A percentile compares a stretch with the other conserved stretches of the same genome.
Evolutionary conservation across 768 basidiomycete genomes (phyloP).

Genomic region (Collybia sordida): DNA sequence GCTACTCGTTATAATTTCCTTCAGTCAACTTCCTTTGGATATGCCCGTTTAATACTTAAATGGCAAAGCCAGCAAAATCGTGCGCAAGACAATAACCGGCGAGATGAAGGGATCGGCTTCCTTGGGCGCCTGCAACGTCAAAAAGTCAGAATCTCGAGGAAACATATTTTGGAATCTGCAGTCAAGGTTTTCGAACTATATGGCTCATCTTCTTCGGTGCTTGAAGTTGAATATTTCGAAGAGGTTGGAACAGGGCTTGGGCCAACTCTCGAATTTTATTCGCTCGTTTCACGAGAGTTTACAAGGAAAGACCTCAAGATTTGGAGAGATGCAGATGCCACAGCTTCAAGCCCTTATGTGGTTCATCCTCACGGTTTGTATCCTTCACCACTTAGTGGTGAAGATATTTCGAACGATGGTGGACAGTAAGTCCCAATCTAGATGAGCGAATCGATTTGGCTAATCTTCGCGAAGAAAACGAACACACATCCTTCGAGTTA

Average conservation of each 20-base stretch:
- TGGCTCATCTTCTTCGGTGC: conserved; percentile 88
- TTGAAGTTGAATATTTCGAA: conserved; percentile 98
- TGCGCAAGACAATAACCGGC: conserved; percentile 73
- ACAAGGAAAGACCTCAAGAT: conserved; percentile 84
- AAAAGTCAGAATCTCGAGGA: conserved; percentile 95
- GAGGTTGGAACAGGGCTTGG: conserved; percentile 98
- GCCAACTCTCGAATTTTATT: conserved; percentile 97
- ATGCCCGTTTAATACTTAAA: conserved; percentile 91
- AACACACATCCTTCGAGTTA: conserved; percentile 82
- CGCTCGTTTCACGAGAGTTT: conserved; percentile 95
- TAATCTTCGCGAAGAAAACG: conserved; percentile 50
- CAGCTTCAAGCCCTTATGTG: conserved; percentile 67
- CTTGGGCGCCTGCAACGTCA: conserved; percentile 91
- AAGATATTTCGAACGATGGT: conserved; percentile 69
- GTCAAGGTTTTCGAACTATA: conserved; percentile 97
- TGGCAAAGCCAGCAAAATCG: conserved; percentile 90
- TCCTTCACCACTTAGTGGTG: conserved; percentile 76
- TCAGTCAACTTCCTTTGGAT: conserved; percentile 97
- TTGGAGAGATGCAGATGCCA: conserved; percentile 85
- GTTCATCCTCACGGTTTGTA: conserved; percentile 84
- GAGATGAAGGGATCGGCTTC: conserved; percentile 91
- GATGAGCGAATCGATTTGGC: neutral
- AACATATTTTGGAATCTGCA: conserved; percentile 92
- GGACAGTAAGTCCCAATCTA: conserved; percentile 58
- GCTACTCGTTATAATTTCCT: conserved; percentile 96